Evolutionary conservation across 164 flowering plant genomes (phyloP).

Genomic region (Santalum album): DNA sequence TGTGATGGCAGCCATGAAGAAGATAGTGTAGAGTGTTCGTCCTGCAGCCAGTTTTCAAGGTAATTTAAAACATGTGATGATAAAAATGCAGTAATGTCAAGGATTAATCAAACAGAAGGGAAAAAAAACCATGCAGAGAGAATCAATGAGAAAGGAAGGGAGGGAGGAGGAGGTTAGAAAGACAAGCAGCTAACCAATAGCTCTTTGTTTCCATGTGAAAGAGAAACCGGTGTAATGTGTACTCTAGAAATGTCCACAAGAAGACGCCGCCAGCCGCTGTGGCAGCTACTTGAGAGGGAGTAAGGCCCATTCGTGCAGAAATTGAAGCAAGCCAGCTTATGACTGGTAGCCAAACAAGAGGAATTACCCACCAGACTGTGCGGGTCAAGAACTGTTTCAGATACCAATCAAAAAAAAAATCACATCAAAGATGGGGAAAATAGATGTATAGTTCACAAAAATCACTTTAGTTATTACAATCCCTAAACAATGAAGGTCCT

Average conservation of each 20-base stretch:
- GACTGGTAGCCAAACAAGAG: conserved; percentile 76
- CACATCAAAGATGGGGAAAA: too few relatives aligned
- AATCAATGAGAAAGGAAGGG: too few relatives aligned
- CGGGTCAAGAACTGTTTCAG: conserved; percentile 64
- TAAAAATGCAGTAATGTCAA: too few relatives aligned
- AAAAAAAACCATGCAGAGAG: too few relatives aligned
- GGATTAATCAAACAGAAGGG: too few relatives aligned
- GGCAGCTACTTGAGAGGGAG: conserved; percentile 32
- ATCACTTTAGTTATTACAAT: too few relatives aligned
- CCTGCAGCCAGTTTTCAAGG: conserved; percentile 30
- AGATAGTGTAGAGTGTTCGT: conserved; percentile 88
- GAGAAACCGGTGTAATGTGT: conserved; percentile 78
- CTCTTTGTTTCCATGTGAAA: conserved; percentile 81
- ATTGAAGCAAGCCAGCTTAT: conserved; percentile 34
- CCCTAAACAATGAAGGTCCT: too few relatives aligned
- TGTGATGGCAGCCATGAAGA: conserved; percentile 97
- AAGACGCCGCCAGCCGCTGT: conserved; percentile 49
- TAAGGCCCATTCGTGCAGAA: conserved; percentile 49
- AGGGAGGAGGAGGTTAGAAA: conserved; percentile 7
- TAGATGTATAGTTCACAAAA: too few relatives aligned
- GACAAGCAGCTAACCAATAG: conserved; percentile 80
- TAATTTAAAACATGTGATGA: too few relatives aligned
- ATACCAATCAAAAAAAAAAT: neutral
- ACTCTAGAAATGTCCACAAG: conserved; percentile 75
- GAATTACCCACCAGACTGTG: conserved; percentile 78